Percentiles rank a stretch among this genome's conserved stretches.
These are phyloP conservation scores for Neophaeococcomyces aloes DNA, from an alignment of 2,329 filamentous ascomycete genomes.

Conservation along the genomic window DNA sequence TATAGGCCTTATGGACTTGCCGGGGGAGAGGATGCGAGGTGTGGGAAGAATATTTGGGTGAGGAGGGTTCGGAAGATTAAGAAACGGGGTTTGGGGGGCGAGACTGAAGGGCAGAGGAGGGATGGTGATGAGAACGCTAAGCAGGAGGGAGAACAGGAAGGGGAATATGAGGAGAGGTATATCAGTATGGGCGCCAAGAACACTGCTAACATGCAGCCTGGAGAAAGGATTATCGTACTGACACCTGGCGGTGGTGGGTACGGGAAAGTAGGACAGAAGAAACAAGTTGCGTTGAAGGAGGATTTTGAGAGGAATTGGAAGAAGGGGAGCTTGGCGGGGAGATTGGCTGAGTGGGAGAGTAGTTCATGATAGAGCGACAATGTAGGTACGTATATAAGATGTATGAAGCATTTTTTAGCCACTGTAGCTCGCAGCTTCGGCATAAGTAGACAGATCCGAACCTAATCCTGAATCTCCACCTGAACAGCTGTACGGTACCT, in stretches of 20 bases:
- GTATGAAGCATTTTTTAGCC: too few relatives aligned
- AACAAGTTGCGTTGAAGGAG: constrained; percentile 34
- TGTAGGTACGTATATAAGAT: too few relatives aligned
- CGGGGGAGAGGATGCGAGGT: constrained; percentile 67
- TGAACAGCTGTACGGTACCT: too few relatives aligned
- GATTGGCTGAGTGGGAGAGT: constrained; percentile 41
- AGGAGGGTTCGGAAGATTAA: constrained; percentile 51
- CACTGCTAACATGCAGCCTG: constrained; percentile 48
- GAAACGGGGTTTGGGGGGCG: constrained; percentile 26
- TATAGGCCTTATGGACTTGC: constrained; percentile 71
- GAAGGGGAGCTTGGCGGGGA: constrained; percentile 46
- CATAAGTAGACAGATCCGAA: too few relatives aligned
- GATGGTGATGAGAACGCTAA: constrained; percentile 28
- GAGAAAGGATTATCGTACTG: constrained; percentile 49
- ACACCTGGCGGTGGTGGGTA: constrained; percentile 40
- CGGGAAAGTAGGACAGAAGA: constrained; percentile 44
- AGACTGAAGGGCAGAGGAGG: constrained; percentile 41
- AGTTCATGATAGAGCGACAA: constrained; percentile 25
- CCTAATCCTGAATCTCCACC: too few relatives aligned
- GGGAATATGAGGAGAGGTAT: constrained; percentile 36
- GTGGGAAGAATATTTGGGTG: constrained; percentile 82
- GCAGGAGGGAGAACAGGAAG: constrained; percentile 27
- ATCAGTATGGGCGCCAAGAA: constrained; percentile 55
- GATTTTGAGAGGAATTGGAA: constrained; percentile 54
- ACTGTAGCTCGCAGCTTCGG: too few relatives aligned